Percentiles rank a stretch among this genome's conserved stretches.
phyloP scores from a whole-genome alignment of 2,329 filamentous ascomycete species.

The Alternaria conjuncta region DNA sequence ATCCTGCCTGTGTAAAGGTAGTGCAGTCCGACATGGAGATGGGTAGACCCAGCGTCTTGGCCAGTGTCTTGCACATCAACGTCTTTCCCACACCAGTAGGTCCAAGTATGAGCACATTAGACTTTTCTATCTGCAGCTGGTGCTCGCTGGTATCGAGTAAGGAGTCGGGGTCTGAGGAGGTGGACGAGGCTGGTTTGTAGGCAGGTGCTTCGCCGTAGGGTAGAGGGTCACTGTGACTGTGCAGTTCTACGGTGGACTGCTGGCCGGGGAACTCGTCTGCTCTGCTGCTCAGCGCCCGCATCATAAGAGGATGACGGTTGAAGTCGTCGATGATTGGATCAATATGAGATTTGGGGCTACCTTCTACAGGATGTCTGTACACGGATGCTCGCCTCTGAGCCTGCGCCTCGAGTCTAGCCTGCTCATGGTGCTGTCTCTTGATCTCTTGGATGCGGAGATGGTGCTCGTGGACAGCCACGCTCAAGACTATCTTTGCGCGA shows the following conservation, averaged over 20 bases:
- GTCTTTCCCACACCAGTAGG: constrained; percentile 97
- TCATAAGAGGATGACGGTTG: constrained; percentile 7
- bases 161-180: constrained; percentile 44
- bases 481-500: constrained; percentile 90
- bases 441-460: constrained; percentile 85
- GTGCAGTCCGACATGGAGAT: constrained; percentile 97
- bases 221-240: constrained; percentile 17
- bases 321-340: constrained; percentile 1
- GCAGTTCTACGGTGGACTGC: constrained; percentile 57
- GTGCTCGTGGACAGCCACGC: constrained; percentile 94
- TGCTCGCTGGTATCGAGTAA: constrained; percentile 58
- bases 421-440: constrained; percentile 78
- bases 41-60: constrained; percentile 90
- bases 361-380: constrained; percentile 78
- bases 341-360: constrained; percentile 50
- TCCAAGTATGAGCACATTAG: constrained; percentile 87
- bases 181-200: constrained; percentile 31
- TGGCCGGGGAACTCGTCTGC: constrained; percentile 69
- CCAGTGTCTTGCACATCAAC: constrained; percentile 90
- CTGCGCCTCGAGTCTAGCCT: constrained; percentile 75
- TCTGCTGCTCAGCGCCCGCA: constrained; percentile 30
- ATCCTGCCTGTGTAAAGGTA: constrained; percentile 93
- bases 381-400: constrained; percentile 72
- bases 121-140: constrained; percentile 86
- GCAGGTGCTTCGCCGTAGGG: constrained; percentile 21